phyloP scores from a whole-genome alignment of 164 flowering plant species.

The Nelumbo lutea region DNA sequence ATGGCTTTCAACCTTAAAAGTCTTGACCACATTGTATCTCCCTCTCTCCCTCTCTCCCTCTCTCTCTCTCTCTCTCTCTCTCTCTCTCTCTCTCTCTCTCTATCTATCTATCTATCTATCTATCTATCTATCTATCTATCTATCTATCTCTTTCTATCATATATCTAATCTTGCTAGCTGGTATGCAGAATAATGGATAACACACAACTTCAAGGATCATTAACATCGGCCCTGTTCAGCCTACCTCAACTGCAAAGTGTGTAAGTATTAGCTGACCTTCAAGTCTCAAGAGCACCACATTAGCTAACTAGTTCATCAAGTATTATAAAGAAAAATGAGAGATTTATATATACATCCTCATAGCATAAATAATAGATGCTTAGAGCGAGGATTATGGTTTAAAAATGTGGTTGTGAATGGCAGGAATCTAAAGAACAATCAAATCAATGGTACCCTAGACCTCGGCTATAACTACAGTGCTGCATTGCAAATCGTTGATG shows the following conservation, averaged over 20 bases:
- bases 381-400: neutral
- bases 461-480: slow-evolving; percentile 30
- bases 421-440: slow-evolving; percentile 41
- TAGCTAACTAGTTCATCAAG: no score
- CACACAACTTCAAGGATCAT: slow-evolving; percentile 40
- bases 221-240: slow-evolving; percentile 42
- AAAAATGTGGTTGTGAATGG: neutral
- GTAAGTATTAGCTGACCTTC: slow-evolving; percentile 30
- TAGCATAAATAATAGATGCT: neutral
- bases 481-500: slow-evolving; percentile 41
- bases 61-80: neutral
- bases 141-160: no score
- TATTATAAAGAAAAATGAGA: no score
- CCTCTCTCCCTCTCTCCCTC: slow-evolving; percentile 13
- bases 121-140: no score
- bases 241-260: slow-evolving; percentile 43
- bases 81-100: no score
- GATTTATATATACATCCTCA: no score
- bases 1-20: slow-evolving; percentile 10
- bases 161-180: no score
- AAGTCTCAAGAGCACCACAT: no score
- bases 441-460: slow-evolving; percentile 33
- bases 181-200: slow-evolving; percentile 43
- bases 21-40: no score
- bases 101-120: no score